Percentiles rank a stretch among this genome's conserved stretches.
Conservation (phyloP, 208 protist species). For the Willaertia magna region DNA sequence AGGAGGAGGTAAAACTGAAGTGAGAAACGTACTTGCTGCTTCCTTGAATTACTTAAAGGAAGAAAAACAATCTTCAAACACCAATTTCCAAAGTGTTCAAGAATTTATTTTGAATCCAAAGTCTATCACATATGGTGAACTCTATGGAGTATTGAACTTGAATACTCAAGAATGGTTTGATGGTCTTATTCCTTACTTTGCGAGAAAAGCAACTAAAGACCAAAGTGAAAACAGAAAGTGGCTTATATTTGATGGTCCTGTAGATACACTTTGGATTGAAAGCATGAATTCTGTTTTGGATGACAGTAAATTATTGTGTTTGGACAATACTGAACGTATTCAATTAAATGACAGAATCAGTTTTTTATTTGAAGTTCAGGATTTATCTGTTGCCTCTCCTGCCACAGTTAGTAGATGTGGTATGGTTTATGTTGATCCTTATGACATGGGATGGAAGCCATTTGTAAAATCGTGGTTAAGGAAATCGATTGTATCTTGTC, state of each 20-base stretch:
- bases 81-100: conserved; percentile 17
- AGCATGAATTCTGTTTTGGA: conserved; percentile 96
- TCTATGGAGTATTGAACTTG: conserved; percentile 86
- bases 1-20: conserved; percentile 83
- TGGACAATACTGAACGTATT: conserved; percentile 92
- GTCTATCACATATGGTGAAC: conserved; percentile 85
- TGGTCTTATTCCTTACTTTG: conserved; percentile 69
- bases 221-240: conserved; percentile 73
- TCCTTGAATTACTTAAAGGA: conserved; percentile 50
- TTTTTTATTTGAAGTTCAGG: conserved; percentile 89
- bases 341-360: conserved; percentile 84
- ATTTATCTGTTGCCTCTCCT: conserved; percentile 89
- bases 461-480: conserved; percentile 70
- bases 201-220: conserved; percentile 64
- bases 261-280: conserved; percentile 98
- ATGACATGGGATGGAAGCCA: conserved; percentile 77
- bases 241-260: conserved; percentile 95
- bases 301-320: conserved; percentile 92
- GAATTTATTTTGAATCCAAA: conserved; percentile 94
- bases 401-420: conserved; percentile 94
- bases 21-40: conserved; percentile 54
- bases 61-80: conserved; percentile 16
- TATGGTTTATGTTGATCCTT: conserved; percentile 90
- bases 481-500: conserved; percentile 44
- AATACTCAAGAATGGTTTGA: conserved; percentile 85